Evolutionary conservation across 805 yeast genomes (phyloP).

Genomic region (Suhomyces kilbournensis): DNA sequence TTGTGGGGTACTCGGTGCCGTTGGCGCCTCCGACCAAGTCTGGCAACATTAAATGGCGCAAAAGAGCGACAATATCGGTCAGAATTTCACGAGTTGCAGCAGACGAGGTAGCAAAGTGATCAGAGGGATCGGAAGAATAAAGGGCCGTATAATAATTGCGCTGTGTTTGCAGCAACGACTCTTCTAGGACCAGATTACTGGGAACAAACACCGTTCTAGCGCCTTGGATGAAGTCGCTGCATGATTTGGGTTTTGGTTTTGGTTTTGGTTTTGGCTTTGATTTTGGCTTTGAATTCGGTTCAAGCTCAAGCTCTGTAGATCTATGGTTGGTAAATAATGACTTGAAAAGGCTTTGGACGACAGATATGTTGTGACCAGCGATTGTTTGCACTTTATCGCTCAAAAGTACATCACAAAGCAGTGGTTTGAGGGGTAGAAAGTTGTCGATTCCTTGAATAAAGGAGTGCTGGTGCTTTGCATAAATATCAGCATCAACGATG

Average conservation of each 20-base stretch:
- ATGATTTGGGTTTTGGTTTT: conserved; percentile 19
- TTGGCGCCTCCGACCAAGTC: conserved; percentile 29
- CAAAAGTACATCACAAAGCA: conserved; percentile 36
- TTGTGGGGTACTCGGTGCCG: conserved; percentile 22
- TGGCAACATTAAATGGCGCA: conserved; percentile 24
- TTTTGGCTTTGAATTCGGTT: conserved; percentile 1
- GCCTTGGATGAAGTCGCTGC: conserved; percentile 25
- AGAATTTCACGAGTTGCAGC: conserved; percentile 31
- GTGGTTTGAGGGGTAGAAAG: conserved; percentile 35
- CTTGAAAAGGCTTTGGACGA: conserved; percentile 26
- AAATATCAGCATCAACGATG: conserved; percentile 56
- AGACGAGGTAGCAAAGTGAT: conserved; percentile 21
- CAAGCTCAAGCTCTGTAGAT: background rate
- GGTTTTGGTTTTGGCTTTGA: conserved; percentile 5
- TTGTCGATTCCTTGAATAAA: conserved; percentile 62
- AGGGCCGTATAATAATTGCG: conserved; percentile 31
- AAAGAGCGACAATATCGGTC: conserved; percentile 23
- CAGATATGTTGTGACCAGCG: conserved; percentile 22
- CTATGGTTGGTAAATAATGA: conserved; percentile 18
- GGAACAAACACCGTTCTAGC: conserved; percentile 34
- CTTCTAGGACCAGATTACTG: conserved; percentile 24
- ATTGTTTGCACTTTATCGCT: conserved; percentile 13
- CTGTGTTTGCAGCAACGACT: conserved; percentile 27
- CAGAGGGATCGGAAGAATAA: conserved; percentile 5
- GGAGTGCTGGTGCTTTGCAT: conserved; percentile 61